phyloP scores from a whole-genome alignment of 129 eudicot species.

The Flaveria sonorensis region DNA sequence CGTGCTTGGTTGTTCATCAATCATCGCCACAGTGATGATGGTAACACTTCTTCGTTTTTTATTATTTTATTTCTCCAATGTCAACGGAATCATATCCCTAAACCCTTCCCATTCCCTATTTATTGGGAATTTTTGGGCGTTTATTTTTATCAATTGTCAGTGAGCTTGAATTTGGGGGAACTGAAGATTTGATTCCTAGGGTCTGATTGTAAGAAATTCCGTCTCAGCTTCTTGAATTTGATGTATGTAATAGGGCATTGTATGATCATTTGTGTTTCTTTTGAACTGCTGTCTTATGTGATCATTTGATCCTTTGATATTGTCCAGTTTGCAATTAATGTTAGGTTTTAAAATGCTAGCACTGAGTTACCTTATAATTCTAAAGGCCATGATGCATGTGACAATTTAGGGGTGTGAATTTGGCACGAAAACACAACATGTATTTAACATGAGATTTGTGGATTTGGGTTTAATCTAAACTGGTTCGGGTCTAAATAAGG shows the following conservation, averaged over 20 bases:
- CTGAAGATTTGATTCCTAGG: neutral
- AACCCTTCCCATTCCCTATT: no score
- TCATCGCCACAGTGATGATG: neutral
- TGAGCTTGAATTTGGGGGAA: neutral
- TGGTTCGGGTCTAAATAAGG: neutral
- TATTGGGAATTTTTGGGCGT: neutral
- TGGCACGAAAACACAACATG: neutral
- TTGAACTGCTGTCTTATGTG: neutral
- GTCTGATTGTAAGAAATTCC: neutral
- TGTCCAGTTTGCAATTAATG: neutral
- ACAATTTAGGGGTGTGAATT: neutral
- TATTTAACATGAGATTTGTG: no score
- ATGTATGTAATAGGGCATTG: no score
- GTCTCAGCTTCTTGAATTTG: no score
- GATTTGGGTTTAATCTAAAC: no score
- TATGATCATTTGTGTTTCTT: no score
- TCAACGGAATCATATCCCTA: constrained; percentile 1
- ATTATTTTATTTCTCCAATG: neutral
- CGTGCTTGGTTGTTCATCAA: constrained; percentile 20
- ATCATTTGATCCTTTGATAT: neutral
- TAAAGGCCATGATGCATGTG: neutral
- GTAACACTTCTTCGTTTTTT: no score
- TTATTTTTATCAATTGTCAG: neutral
- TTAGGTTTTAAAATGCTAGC: neutral
- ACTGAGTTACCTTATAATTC: neutral